Evolutionary conservation across 2,329 filamentous ascomycete species (phyloP).

Genomic region (Microcera coccophila): DNA sequence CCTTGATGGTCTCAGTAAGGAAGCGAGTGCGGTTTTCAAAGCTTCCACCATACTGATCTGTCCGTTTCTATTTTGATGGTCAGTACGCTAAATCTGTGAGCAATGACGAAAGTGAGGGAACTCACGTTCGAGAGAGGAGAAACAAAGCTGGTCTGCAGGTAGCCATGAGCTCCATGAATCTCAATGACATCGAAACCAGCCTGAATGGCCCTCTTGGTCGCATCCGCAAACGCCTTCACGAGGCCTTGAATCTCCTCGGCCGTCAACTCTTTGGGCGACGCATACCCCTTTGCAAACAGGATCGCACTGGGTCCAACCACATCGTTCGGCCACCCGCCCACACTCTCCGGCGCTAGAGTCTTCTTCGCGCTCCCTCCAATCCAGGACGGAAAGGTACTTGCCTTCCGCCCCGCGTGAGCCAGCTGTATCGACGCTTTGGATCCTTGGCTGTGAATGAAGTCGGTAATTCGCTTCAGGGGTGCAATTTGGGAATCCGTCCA

Average conservation of each 20-base stretch:
- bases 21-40: constrained; percentile 65
- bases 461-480: constrained; percentile 64
- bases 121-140: constrained; percentile 54
- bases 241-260: constrained; percentile 62
- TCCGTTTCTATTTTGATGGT: constrained; percentile 53
- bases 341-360: constrained; percentile 50
- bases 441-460: constrained; percentile 76
- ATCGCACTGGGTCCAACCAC: constrained; percentile 50
- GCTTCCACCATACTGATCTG: constrained; percentile 61
- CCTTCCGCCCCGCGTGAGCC: constrained; percentile 73
- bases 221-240: constrained; percentile 58
- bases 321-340: constrained; percentile 55
- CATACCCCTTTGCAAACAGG: constrained; percentile 58
- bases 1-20: constrained; percentile 50
- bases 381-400: constrained; percentile 61
- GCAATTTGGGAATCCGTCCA: constrained; percentile 83
- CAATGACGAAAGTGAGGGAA: no score
- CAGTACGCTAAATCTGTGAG: no score
- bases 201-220: constrained; percentile 57
- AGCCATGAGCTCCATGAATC: constrained; percentile 61
- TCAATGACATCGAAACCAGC: constrained; percentile 77
- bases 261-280: constrained; percentile 64
- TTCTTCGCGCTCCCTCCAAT: constrained; percentile 46
- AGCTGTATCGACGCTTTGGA: constrained; percentile 78
- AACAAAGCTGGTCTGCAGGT: constrained; percentile 63